Evolutionary conservation across 164 flowering plant species (phyloP).

Genomic region (Umbellularia californica): DNA sequence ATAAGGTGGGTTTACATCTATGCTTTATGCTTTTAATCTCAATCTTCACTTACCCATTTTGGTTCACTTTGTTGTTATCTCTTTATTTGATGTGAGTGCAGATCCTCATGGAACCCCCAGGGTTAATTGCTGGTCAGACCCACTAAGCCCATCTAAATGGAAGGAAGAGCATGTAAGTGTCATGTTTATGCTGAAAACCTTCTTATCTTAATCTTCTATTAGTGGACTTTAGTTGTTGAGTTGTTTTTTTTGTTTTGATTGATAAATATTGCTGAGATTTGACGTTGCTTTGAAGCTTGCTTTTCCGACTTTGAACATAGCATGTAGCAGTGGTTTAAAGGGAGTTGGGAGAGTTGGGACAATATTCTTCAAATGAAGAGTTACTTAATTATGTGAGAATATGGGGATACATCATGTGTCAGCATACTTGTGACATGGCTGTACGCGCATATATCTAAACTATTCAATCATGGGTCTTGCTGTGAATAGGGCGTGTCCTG

Average conservation of each 20-base stretch:
- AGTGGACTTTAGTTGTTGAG: neutral
- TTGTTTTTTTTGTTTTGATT: neutral
- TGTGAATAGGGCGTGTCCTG: too few relatives aligned
- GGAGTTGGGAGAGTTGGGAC: neutral
- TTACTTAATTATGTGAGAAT: neutral
- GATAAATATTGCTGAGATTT: neutral
- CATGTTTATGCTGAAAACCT: neutral
- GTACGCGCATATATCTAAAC: neutral
- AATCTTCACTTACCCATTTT: neutral
- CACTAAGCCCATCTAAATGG: conserved; percentile 64
- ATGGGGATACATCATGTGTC: neutral
- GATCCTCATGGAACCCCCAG: conserved; percentile 72
- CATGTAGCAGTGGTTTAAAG: neutral
- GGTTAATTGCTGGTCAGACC: conserved; percentile 66
- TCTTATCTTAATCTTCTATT: neutral
- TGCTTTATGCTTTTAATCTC: neutral
- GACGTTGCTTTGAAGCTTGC: neutral
- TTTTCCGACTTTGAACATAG: neutral
- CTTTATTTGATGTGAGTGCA: conserved; percentile 21
- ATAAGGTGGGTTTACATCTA: too few relatives aligned
- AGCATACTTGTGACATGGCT: neutral
- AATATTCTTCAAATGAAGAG: neutral
- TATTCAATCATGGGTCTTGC: neutral
- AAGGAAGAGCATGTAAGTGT: conserved; percentile 64
- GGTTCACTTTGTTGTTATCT: neutral